phyloP scores from a whole-genome alignment of 2,329 filamentous ascomycete species.

The Phoma sp. region DNA sequence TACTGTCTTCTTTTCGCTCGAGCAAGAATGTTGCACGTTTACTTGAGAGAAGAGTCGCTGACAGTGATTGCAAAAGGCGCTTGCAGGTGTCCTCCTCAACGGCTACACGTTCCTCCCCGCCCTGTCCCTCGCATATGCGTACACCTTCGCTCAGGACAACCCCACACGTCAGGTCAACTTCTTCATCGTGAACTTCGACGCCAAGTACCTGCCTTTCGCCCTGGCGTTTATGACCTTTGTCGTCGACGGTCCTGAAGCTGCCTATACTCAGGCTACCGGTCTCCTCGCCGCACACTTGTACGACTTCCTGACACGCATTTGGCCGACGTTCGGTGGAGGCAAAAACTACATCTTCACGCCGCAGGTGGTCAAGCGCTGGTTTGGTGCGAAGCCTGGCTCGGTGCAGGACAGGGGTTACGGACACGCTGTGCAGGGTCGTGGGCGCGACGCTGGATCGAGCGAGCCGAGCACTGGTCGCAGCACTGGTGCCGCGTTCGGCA shows the following conservation, averaged over 20 bases:
- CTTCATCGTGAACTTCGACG: conserved; percentile 82
- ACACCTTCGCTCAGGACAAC: conserved; percentile 87
- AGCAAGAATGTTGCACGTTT: conserved; percentile 11
- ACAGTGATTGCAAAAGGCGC: conserved; percentile 50
- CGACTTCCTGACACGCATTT: conserved; percentile 87
- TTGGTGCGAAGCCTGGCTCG: conserved; percentile 58
- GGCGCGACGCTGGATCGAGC: conserved; percentile 21
- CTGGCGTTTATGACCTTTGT: conserved; percentile 79
- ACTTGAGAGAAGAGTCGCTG: conserved; percentile 31
- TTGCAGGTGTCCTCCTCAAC: conserved; percentile 61
- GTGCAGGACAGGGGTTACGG: conserved; percentile 63
- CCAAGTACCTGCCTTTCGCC: conserved; percentile 79
- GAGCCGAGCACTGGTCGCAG: conserved; percentile 31
- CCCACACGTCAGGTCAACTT: conserved; percentile 77
- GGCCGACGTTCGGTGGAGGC: conserved; percentile 87
- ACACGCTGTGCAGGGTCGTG: conserved; percentile 59
- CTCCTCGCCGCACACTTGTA: conserved; percentile 86
- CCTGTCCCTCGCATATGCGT: conserved; percentile 78
- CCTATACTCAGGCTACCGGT: conserved; percentile 74
- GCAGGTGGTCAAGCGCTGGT: conserved; percentile 69
- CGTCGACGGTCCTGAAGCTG: conserved; percentile 62
- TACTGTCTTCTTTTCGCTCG: conserved; percentile 19
- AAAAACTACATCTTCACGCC: conserved; percentile 78
- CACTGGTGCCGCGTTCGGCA: conserved; percentile 34
- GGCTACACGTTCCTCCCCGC: conserved; percentile 60